phyloP scores from a whole-genome alignment of 345 rosid species.

The Eucalyptus marginata region DNA sequence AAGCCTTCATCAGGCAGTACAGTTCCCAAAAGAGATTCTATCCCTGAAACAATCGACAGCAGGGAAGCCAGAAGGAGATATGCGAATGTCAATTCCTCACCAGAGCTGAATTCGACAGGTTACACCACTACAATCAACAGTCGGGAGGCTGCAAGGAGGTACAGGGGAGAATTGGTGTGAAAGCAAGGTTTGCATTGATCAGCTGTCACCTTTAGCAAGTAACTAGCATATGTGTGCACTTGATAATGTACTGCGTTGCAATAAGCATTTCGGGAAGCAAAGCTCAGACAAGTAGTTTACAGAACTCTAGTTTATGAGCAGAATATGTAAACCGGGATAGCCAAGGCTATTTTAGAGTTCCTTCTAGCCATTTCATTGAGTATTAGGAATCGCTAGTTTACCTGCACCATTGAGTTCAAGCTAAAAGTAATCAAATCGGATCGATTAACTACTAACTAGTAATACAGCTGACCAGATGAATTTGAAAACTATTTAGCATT shows the following conservation, averaged over 20 bases:
- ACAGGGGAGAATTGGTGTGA: background rate
- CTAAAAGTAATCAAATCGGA: background rate
- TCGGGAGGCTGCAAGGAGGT: constrained; percentile 21
- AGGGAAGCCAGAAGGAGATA: constrained; percentile 11
- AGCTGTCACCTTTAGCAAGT: background rate
- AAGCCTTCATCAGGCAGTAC: background rate
- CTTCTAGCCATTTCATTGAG: background rate
- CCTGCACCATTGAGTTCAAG: background rate
- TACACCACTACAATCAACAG: constrained; percentile 4
- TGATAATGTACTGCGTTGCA: background rate
- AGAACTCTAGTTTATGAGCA: background rate
- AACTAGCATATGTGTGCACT: background rate
- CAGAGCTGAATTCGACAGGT: background rate
- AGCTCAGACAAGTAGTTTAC: background rate
- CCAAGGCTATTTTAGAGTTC: background rate
- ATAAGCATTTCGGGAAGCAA: background rate
- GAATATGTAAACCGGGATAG: background rate
- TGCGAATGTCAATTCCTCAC: background rate
- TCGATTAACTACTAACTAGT: background rate
- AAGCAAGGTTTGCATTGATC: background rate
- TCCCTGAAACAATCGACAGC: background rate
- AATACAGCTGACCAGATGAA: background rate
- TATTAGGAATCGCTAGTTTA: background rate
- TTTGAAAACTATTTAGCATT: background rate
- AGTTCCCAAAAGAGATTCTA: background rate